Evolutionary conservation across 1,284 basidiomycete genomes (phyloP).

Genomic region (Ustilago crameri): DNA sequence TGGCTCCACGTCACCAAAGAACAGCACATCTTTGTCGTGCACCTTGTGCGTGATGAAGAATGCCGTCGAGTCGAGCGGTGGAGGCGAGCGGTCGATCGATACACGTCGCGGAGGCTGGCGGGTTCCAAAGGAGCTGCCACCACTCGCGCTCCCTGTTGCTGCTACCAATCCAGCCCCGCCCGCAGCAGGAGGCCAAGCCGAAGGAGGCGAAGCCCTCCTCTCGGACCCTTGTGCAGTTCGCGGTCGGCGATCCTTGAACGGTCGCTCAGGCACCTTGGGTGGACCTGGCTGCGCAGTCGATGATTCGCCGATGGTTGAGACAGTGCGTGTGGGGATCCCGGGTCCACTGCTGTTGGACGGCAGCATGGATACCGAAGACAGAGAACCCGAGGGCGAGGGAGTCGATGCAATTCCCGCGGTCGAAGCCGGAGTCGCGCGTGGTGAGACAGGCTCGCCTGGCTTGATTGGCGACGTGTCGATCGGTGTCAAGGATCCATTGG

Average conservation of each 20-base stretch:
- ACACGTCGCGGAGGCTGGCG: slow-evolving; percentile 39
- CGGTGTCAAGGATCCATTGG: slow-evolving; percentile 25
- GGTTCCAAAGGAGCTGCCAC: neutral
- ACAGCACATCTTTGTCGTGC: slow-evolving; percentile 61
- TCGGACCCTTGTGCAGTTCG: slow-evolving; percentile 57
- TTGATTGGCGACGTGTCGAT: slow-evolving; percentile 5
- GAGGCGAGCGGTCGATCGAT: slow-evolving; percentile 44
- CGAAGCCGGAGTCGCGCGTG: slow-evolving; percentile 26
- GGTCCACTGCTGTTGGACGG: slow-evolving; percentile 16
- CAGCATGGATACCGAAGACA: slow-evolving; percentile 17
- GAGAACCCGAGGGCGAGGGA: slow-evolving; percentile 9
- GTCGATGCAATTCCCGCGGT: slow-evolving; percentile 8
- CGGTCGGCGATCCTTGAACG: slow-evolving; percentile 34
- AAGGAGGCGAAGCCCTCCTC: slow-evolving; percentile 29
- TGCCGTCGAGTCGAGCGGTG: slow-evolving; percentile 59
- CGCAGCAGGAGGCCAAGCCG: slow-evolving; percentile 29
- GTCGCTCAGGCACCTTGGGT: slow-evolving; percentile 15
- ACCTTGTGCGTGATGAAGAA: slow-evolving; percentile 62
- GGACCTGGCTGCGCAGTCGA: slow-evolving; percentile 2
- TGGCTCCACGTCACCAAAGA: slow-evolving; percentile 66
- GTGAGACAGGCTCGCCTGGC: slow-evolving; percentile 37
- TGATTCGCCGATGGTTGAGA: neutral
- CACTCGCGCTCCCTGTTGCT: neutral
- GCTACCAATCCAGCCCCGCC: neutral
- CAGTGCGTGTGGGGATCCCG: slow-evolving; percentile 9